A percentile compares a stretch with the other conserved stretches of the same genome.
These are phyloP conservation scores for Sporothrix inflata DNA, from an alignment of 2,329 filamentous ascomycete species.

Conservation along the genomic window DNA sequence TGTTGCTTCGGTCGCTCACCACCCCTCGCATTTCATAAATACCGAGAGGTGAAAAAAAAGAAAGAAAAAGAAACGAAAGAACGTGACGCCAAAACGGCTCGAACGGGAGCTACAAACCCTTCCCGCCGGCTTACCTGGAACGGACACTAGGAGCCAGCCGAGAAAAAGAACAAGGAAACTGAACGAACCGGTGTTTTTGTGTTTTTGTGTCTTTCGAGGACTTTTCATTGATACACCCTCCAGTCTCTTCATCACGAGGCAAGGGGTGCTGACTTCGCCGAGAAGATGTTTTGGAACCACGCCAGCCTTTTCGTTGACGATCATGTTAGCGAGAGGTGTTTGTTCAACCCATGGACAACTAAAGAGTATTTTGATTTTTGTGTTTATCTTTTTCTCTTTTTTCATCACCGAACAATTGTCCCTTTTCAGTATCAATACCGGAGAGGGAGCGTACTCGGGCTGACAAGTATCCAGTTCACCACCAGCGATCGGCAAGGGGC, in stretches of 20 bases:
- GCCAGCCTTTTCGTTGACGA: background rate
- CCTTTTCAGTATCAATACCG: too few species aligned
- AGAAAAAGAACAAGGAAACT: conserved; percentile 15
- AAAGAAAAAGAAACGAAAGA: background rate
- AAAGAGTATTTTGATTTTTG: too few species aligned
- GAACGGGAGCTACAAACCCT: conserved; percentile 27
- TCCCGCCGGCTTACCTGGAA: conserved; percentile 28
- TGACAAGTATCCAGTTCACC: background rate
- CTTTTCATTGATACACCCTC: too few species aligned
- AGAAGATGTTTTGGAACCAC: background rate
- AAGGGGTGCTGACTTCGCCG: background rate
- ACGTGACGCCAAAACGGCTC: background rate
- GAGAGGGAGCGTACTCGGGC: background rate
- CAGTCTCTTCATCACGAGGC: background rate
- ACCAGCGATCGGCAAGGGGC: background rate
- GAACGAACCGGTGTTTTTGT: background rate
- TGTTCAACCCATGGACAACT: too few species aligned
- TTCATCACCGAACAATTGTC: too few species aligned
- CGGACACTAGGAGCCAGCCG: conserved; percentile 33
- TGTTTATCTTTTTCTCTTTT: too few species aligned
- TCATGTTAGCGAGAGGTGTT: too few species aligned
- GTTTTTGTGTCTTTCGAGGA: background rate
- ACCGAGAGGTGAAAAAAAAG: too few species aligned
- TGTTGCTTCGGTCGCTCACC: too few species aligned
- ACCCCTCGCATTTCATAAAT: too few species aligned